phyloP scores from a whole-genome alignment of 2,329 filamentous ascomycete species.

The Akanthomyces lecanii region DNA sequence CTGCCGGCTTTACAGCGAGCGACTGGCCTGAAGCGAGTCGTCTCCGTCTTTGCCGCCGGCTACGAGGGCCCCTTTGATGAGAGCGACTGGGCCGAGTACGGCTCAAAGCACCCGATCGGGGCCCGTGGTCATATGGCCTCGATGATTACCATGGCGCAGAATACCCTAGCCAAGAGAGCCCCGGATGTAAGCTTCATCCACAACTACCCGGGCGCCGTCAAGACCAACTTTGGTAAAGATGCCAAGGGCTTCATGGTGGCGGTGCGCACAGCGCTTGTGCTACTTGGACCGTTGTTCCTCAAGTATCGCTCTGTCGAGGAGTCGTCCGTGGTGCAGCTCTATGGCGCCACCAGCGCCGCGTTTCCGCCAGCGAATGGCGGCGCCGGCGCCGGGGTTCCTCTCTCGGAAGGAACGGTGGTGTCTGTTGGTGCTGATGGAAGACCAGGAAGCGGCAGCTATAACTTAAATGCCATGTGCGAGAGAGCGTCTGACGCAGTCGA shows the following conservation, averaged over 20 bases:
- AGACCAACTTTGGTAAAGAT: neutral
- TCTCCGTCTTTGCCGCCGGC: slow-evolving; percentile 45
- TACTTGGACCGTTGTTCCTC: neutral
- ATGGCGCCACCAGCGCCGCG: neutral
- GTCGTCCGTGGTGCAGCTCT: neutral
- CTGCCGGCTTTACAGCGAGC: slow-evolving; percentile 45
- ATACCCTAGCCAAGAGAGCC: neutral
- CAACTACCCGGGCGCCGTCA: neutral
- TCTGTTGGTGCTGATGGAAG: neutral
- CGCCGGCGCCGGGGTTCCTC: neutral
- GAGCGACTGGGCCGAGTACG: slow-evolving; percentile 30
- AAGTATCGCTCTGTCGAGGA: neutral
- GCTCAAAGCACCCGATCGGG: slow-evolving; percentile 29
- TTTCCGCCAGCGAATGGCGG: neutral
- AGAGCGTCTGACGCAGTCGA: neutral
- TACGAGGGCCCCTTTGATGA: slow-evolving; percentile 40
- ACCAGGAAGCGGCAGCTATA: neutral
- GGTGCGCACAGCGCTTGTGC: neutral
- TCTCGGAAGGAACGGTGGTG: neutral
- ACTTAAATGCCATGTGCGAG: neutral
- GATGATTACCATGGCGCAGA: slow-evolving; percentile 7
- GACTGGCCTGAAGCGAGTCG: slow-evolving; percentile 37
- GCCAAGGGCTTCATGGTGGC: neutral
- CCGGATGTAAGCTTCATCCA: neutral
- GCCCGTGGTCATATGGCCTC: neutral